Conservation (phyloP, 805 yeast species). For the Sporopachydermia quercuum region DNA sequence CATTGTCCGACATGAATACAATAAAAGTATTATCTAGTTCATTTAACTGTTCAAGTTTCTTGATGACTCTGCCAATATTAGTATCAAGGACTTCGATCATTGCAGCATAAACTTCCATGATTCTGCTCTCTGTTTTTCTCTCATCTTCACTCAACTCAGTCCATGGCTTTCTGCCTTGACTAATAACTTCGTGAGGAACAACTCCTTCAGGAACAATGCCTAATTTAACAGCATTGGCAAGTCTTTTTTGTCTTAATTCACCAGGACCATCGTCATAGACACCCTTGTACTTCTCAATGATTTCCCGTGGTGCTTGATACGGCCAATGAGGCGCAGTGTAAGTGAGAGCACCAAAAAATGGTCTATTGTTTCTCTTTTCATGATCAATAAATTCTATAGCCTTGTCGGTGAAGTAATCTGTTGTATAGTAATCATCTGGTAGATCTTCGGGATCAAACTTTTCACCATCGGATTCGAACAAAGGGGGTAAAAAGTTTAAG, state of each 20-base stretch:
- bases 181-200: constrained; percentile 29
- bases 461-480: constrained; percentile 26
- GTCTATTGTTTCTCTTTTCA: constrained; percentile 25
- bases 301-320: constrained; percentile 38
- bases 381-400: constrained; percentile 23
- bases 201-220: constrained; percentile 32
- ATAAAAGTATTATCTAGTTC: constrained; percentile 40
- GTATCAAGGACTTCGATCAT: constrained; percentile 43
- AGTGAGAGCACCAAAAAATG: constrained; percentile 39
- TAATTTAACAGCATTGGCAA: constrained; percentile 23
- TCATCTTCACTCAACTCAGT: constrained; percentile 25
- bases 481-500: constrained; percentile 22
- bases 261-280: constrained; percentile 34
- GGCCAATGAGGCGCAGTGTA: constrained; percentile 62
- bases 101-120: constrained; percentile 46
- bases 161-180: constrained; percentile 29
- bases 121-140: constrained; percentile 22
- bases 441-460: constrained; percentile 23
- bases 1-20: constrained; percentile 49
- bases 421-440: constrained; percentile 34
- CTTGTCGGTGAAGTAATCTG: constrained; percentile 29
- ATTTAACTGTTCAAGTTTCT: constrained; percentile 24
- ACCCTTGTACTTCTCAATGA: constrained; percentile 32
- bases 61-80: constrained; percentile 34
- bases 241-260: constrained; percentile 24